Base-by-base conservation (phyloP, 2,329 filamentous ascomycete species). In the Penicillium olsonii region DNA sequence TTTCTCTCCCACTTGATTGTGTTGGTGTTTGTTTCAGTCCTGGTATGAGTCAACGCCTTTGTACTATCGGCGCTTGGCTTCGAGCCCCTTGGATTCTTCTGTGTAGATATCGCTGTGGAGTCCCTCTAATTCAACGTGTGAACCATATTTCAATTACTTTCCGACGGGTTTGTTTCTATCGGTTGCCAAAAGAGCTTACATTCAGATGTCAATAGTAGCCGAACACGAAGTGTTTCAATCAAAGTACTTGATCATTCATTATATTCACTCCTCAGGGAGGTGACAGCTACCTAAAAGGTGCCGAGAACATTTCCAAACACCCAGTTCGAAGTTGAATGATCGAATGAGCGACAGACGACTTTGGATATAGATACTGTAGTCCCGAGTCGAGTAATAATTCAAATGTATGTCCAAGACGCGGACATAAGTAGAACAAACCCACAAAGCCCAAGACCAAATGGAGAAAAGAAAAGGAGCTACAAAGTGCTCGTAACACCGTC, bases 101-200 rank as follows among this genome's bases (percentile, higher is more conserved):
- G 11, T 45, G 42, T 48, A 42, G 31, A 48, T 42, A 48, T 22
- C 22, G 29, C 17, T 19, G 37, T 37, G 19, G 27, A 26, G 24
- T 15, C 42, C 45, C 42, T 42, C n/a, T 18, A 42, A 17, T 42
- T 27, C 4, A 22, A 29, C 17, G 15, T 22, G 44, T 41, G 38
- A n/a, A 24, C 35, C 14, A n/a, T 29, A 14, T 8, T 35, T 15
- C 6, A 8, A 18, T 17, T 15, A 10, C 4, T 35, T 4, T 35
- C 3, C 33, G 18, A 17, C 10, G 17, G 17, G 14, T 8, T 34
- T 9, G 5, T 15, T 34, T 5, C n/a, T 34, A 15, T 15, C 31
- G 14, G 7, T 8, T 34, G 14, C 17, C 5, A 24, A 24, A 24
- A 5, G 8, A 24, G 22, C 22, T 24, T 8, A 8, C 8, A 8